Percentiles rank a stretch among this genome's conserved stretches.
Evolutionary conservation across 2,329 filamentous ascomycete genomes (phyloP).

Genomic region (Sarocladium kiliense): DNA sequence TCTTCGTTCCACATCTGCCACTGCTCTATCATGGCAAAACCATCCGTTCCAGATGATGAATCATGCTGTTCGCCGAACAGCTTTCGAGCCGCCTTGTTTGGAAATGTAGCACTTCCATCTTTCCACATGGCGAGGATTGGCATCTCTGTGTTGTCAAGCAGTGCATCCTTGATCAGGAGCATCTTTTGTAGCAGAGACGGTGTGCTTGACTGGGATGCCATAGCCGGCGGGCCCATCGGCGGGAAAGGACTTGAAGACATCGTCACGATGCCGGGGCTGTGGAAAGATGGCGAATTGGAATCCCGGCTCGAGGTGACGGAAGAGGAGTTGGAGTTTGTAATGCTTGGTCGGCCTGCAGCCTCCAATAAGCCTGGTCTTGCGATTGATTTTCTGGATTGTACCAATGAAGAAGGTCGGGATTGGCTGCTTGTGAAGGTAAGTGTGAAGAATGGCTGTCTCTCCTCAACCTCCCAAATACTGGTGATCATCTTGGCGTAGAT

Average conservation of each 20-base stretch:
- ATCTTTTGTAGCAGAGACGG: constrained; percentile 69
- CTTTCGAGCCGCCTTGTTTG: constrained; percentile 59
- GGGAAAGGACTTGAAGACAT: constrained; percentile 58
- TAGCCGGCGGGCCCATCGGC: constrained; percentile 59
- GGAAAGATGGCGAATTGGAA: constrained; percentile 40
- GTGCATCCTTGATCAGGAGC: constrained; percentile 68
- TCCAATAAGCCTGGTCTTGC: constrained; percentile 36
- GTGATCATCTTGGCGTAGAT: constrained; percentile 70
- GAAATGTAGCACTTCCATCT: constrained; percentile 67
- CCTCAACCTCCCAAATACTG: constrained; percentile 65
- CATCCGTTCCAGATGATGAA: constrained; percentile 35
- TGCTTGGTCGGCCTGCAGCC: constrained; percentile 40
- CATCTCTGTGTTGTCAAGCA: constrained; percentile 69
- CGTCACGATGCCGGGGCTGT: constrained; percentile 46
- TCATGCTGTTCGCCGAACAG: constrained; percentile 42
- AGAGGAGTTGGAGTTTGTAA: constrained; percentile 38
- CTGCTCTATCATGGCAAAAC: constrained; percentile 51
- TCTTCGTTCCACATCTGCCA: constrained; percentile 63
- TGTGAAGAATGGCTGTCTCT: constrained; percentile 64
- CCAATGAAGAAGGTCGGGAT: constrained; percentile 27
- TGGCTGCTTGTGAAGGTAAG: constrained; percentile 66
- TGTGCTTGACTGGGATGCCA: constrained; percentile 46
- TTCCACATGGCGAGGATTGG: constrained; percentile 79
- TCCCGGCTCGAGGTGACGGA: constrained; percentile 43
- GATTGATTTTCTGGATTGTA: constrained; percentile 30